A percentile compares a stretch with the other conserved stretches of the same genome.
Conservation (phyloP, 2,329 filamentous ascomycete species). For the Huntiella bhutanensis region DNA sequence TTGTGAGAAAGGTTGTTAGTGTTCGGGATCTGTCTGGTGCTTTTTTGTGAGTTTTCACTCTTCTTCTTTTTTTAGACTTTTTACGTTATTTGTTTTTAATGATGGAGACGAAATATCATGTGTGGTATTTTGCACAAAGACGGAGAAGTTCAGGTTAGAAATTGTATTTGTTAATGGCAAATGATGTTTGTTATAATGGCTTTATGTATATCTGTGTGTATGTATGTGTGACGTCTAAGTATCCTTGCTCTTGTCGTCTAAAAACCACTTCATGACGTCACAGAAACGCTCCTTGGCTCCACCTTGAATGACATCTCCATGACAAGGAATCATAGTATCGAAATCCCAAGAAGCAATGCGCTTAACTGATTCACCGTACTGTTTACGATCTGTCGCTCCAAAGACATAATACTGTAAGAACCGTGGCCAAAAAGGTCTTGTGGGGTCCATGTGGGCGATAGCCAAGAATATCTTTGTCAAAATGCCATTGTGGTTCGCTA, state of each 20-base stretch:
- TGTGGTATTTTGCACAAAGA: neutral
- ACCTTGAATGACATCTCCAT: slow-evolving; percentile 71
- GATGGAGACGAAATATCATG: neutral
- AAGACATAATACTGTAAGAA: slow-evolving; percentile 59
- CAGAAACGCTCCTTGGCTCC: slow-evolving; percentile 55
- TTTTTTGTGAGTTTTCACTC: slow-evolving; percentile 5
- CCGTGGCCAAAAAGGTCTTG: slow-evolving; percentile 45
- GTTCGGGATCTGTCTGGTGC: slow-evolving; percentile 8
- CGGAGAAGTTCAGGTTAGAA: too few species aligned
- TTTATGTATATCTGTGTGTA: neutral
- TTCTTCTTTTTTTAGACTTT: neutral
- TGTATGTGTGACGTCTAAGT: too few species aligned
- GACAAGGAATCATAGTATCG: slow-evolving; percentile 69
- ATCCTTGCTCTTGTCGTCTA: slow-evolving; percentile 21
- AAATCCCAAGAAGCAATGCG: slow-evolving; percentile 70
- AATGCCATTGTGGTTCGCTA: slow-evolving; percentile 14
- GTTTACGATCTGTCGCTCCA: neutral
- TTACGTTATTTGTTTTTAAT: neutral
- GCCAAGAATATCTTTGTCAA: slow-evolving; percentile 26
- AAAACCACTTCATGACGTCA: slow-evolving; percentile 69
- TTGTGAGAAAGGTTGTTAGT: neutral
- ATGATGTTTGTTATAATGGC: too few species aligned
- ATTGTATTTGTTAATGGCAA: too few species aligned
- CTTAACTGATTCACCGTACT: slow-evolving; percentile 30
- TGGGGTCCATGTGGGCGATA: slow-evolving; percentile 34